phyloP scores from a whole-genome alignment of 1,284 basidiomycete species.

The Trametes polyzona region DNA sequence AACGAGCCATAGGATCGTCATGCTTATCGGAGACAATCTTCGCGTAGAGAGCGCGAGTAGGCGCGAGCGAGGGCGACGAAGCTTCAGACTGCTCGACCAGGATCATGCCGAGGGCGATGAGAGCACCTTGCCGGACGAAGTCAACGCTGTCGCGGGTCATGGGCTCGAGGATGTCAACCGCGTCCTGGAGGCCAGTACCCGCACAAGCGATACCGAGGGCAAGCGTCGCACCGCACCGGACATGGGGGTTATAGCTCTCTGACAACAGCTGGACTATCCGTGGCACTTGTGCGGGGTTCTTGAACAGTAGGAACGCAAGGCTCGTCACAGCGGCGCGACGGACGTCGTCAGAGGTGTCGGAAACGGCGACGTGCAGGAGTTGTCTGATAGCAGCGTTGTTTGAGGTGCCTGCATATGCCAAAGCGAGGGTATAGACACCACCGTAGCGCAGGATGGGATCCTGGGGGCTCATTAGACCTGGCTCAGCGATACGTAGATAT shows the following conservation, averaged over 20 bases:
- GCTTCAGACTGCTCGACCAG: slow-evolving; percentile 94
- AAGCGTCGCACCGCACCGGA: slow-evolving; percentile 93
- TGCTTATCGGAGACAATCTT: slow-evolving; percentile 95
- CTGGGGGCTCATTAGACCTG: slow-evolving; percentile 44
- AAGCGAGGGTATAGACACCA: slow-evolving; percentile 92
- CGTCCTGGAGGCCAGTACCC: slow-evolving; percentile 95
- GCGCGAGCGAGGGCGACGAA: slow-evolving; percentile 78
- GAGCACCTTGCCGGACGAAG: slow-evolving; percentile 97
- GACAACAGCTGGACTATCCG: slow-evolving; percentile 93
- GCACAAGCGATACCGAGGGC: slow-evolving; percentile 96
- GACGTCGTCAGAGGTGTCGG: slow-evolving; percentile 96
- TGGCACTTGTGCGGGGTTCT: slow-evolving; percentile 92
- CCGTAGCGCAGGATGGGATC: slow-evolving; percentile 96
- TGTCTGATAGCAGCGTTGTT: slow-evolving; percentile 91
- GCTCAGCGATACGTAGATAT: background rate
- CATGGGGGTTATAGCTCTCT: slow-evolving; percentile 98
- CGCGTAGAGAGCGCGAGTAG: slow-evolving; percentile 81
- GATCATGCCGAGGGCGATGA: slow-evolving; percentile 93
- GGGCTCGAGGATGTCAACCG: slow-evolving; percentile 92
- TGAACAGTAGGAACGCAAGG: slow-evolving; percentile 93
- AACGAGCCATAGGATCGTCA: slow-evolving; percentile 96
- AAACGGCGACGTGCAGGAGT: slow-evolving; percentile 92
- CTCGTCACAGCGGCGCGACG: slow-evolving; percentile 93
- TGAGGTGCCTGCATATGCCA: slow-evolving; percentile 94
- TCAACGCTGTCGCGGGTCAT: slow-evolving; percentile 97